Evolutionary conservation across 306 rosid species (phyloP), one percentile per base, ranked within the genome.

Genomic region (Geum urbanum): DNA sequence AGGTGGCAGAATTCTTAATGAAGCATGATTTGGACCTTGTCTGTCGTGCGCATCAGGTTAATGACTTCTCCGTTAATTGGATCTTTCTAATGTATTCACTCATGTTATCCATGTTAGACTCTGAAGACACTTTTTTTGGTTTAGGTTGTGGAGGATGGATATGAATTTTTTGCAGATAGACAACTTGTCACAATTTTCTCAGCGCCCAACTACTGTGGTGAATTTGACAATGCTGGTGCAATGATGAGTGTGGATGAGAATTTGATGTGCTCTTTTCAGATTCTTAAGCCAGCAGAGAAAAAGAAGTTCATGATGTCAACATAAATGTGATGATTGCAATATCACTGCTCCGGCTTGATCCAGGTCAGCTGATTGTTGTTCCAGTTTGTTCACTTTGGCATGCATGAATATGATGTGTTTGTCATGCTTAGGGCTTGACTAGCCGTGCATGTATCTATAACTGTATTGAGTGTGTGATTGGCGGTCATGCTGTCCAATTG

Each of bases 41-140:
- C 54, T 92, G 97, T 59, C 96, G 97, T 47, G 96, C 96, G 40
- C 97, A 92, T 83, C 97, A 92, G 96, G 97, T 91, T 70, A 67
- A 44, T 70, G 20, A 60, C 67, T 43, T 39, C 46, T 50, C 58
- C 13, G 41, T 53, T 12, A 16, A 18, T 15, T 15, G 43, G 22
- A 14, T 6, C 46, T 60, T 5, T 45, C 5, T 11, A 43, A 59
- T 78, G 14, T 64, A 8, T 43, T 72, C 62, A 74, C 43, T 40
- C 44, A 16, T 43, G 59, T 52, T 48, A 18, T 63, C 55, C 50
- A n/a, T 71, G 54, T 24, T 64, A 55, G 82, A 70, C 52, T 22
- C 74, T 78, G 77, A 77, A 71, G 69, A 63, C 37, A 32, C 37
- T 44, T 53, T 68, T 27, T 58, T 66, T 73, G 73, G 40, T 72